phyloP scores from a whole-genome alignment of 306 rosid genomes.

The Arachis hypogaea region DNA sequence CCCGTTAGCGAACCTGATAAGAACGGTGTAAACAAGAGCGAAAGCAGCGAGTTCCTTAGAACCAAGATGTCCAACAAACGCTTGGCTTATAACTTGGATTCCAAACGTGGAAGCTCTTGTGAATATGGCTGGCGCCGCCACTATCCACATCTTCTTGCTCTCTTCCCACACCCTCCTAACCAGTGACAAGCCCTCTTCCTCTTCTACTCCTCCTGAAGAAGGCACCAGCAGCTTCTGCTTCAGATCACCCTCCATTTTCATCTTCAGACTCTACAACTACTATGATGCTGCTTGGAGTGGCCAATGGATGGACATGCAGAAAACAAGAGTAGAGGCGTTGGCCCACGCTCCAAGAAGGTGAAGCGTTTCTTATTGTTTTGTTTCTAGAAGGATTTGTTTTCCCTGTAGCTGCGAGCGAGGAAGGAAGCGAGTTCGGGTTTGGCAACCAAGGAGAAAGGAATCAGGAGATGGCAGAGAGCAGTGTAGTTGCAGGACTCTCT shows the following conservation, averaged over 20 bases:
- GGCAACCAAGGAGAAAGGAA: no score
- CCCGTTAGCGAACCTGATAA: slow-evolving; percentile 58
- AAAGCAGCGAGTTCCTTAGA: slow-evolving; percentile 54
- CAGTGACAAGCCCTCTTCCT: slow-evolving; percentile 27
- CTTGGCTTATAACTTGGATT: slow-evolving; percentile 52
- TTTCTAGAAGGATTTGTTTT: no score
- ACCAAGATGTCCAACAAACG: slow-evolving; percentile 60
- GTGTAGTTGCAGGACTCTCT: no score
- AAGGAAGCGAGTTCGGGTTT: no score
- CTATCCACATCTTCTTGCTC: slow-evolving; percentile 50
- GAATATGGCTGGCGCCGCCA: slow-evolving; percentile 63
- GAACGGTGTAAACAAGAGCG: slow-evolving; percentile 55
- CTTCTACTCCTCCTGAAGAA: neutral
- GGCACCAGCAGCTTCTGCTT: slow-evolving; percentile 35
- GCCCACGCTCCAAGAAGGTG: no score
- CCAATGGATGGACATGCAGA: no score
- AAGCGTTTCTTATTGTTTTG: no score
- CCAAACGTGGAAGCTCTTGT: slow-evolving; percentile 57
- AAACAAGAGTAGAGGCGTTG: no score
- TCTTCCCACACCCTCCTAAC: slow-evolving; percentile 50
- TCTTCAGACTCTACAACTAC: neutral
- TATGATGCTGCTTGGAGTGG: no score
- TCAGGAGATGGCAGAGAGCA: no score
- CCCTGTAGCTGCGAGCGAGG: no score
- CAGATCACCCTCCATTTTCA: slow-evolving; percentile 36